Percentiles rank a stretch among this genome's conserved stretches.
These are phyloP conservation scores for Westerdykella sp. DNA, from an alignment of 2,329 filamentous ascomycete species.

Conservation along the genomic window DNA sequence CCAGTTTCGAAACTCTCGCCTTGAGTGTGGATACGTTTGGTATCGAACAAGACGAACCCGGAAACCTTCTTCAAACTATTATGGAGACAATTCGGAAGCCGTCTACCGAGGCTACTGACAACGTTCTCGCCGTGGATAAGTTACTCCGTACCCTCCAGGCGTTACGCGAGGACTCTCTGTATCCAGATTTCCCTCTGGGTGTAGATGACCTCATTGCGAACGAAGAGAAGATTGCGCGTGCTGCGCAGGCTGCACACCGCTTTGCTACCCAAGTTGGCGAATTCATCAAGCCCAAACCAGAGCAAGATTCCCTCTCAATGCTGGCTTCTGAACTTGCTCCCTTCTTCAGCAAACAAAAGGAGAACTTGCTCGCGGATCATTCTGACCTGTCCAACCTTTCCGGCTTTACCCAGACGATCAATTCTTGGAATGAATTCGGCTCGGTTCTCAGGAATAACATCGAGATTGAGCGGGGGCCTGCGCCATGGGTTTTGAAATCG, in stretches of 20 bases:
- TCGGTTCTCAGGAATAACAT: constrained; percentile 40
- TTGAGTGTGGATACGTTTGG: constrained; percentile 9
- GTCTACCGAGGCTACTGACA: constrained; percentile 10
- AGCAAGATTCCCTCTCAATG: constrained; percentile 3
- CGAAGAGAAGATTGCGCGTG: constrained; percentile 14
- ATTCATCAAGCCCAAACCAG: constrained; percentile 8
- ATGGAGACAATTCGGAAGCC: constrained; percentile 4
- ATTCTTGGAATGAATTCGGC: constrained; percentile 61
- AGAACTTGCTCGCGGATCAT: background rate
- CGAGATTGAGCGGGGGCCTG: constrained; percentile 61
- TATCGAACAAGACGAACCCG: constrained; percentile 3
- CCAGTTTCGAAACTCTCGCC: constrained; percentile 13
- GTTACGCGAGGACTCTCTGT: constrained; percentile 21
- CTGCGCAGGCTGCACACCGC: constrained; percentile 9
- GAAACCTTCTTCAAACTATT: constrained; percentile 3
- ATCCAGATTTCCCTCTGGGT: constrained; percentile 19
- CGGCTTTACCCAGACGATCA: constrained; percentile 36
- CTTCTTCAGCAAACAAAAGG: constrained; percentile 3
- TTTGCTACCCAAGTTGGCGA: constrained; percentile 9
- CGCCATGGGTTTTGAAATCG: constrained; percentile 79
- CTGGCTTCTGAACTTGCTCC: constrained; percentile 4
- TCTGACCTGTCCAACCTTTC: background rate
- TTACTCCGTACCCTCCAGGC: constrained; percentile 18
- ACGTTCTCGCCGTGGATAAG: constrained; percentile 15
- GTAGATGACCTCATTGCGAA: constrained; percentile 16